Percentiles rank a stretch among this genome's conserved stretches.
Evolutionary conservation across 2,329 filamentous ascomycete genomes (phyloP).

Genomic region (Colletotrichum karsti): DNA sequence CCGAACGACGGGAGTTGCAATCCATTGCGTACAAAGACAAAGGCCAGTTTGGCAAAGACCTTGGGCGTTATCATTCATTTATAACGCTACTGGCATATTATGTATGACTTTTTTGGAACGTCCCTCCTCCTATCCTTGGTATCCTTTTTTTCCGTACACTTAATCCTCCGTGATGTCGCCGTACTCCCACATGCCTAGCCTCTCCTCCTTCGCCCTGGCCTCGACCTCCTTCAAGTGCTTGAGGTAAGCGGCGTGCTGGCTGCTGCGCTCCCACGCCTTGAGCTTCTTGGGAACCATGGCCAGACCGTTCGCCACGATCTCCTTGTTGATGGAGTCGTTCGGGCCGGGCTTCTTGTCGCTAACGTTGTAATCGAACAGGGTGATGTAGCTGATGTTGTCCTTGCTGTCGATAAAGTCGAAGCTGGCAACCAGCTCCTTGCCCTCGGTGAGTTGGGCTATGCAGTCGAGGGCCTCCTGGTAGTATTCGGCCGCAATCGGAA

Average conservation of each 20-base stretch:
- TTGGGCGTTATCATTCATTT: conserved; percentile 11
- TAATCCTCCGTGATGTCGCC: conserved; percentile 94
- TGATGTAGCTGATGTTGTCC: conserved; percentile 86
- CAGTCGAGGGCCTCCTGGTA: conserved; percentile 81
- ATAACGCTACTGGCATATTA: conserved; percentile 23
- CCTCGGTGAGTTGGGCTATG: conserved; percentile 78
- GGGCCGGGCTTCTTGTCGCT: conserved; percentile 62
- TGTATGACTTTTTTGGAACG: conserved; percentile 11
- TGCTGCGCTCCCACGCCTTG: conserved; percentile 85
- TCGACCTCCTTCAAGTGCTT: conserved; percentile 78
- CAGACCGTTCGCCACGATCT: conserved; percentile 83
- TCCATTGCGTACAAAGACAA: background rate
- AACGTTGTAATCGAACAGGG: conserved; percentile 81
- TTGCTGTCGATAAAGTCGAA: conserved; percentile 84
- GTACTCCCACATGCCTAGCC: conserved; percentile 97
- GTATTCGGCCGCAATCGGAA: conserved; percentile 85
- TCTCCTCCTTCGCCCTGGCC: conserved; percentile 79
- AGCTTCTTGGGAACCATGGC: conserved; percentile 94
- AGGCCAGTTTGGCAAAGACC: background rate
- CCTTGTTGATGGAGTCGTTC: conserved; percentile 87
- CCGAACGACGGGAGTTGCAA: background rate
- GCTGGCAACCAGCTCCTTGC: conserved; percentile 84
- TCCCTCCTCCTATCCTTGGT: background rate
- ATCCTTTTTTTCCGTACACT: conserved; percentile 12
- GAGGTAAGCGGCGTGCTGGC: conserved; percentile 74